These are phyloP conservation scores for Claviceps citrina DNA, from an alignment of 2,329 filamentous ascomycete species.

Conservation along the genomic window DNA sequence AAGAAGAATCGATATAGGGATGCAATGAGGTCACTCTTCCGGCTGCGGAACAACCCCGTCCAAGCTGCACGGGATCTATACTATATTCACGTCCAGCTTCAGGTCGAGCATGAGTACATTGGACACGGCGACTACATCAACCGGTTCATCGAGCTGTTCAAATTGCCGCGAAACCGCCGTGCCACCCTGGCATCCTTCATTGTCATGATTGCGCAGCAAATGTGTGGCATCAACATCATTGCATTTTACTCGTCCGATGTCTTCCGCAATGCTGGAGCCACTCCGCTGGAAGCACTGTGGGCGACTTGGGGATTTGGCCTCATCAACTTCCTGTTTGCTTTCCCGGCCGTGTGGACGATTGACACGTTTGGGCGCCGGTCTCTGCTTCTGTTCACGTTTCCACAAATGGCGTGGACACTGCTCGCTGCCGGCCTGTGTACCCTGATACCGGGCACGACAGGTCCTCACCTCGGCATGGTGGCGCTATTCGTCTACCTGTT, in stretches of 20 bases:
- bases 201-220: constrained; percentile 67
- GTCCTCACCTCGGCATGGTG: constrained; percentile 28
- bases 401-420: constrained; percentile 27
- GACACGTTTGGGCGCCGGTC: constrained; percentile 40
- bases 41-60: constrained; percentile 37
- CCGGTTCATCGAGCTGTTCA: constrained; percentile 51
- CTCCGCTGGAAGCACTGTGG: constrained; percentile 38
- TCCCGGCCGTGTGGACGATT: constrained; percentile 43
- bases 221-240: constrained; percentile 58
- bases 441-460: constrained; percentile 26
- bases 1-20: constrained; percentile 47
- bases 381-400: constrained; percentile 28
- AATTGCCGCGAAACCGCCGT: constrained; percentile 50
- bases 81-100: constrained; percentile 48
- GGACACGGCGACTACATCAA: constrained; percentile 40
- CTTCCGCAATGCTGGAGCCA: constrained; percentile 42
- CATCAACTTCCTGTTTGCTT: constrained; percentile 42
- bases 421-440: constrained; percentile 33
- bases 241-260: constrained; percentile 59
- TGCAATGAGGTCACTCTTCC: constrained; percentile 40
- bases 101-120: constrained; percentile 39
- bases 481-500: constrained; percentile 43
- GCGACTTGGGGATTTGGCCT: constrained; percentile 44
- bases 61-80: constrained; percentile 48
- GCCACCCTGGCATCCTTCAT: constrained; percentile 63